Base-by-base conservation (phyloP, 371 early-diverging fungal genomes). In the Rhizopus sp. region DNA sequence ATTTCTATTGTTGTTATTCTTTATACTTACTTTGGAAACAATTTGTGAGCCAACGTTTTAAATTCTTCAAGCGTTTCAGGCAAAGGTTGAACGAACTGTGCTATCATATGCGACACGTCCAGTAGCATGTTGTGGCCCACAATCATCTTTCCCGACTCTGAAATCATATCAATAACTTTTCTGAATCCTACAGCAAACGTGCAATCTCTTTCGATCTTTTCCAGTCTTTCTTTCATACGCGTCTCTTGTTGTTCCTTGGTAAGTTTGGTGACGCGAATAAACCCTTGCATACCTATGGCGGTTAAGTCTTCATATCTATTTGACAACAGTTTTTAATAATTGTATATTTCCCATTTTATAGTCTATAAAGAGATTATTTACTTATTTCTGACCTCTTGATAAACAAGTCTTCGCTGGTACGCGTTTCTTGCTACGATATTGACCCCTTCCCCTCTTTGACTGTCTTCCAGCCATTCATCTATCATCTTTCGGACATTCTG, bases 51-150 rank as follows among this genome's bases (percentile, higher is more conserved):
- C 3, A 65, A 60, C 0, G 38, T 56, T 69, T 91, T 90, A 70
- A 88, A 92, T 8, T 82, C 89, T 0, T 62, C 52, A 4, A 88
- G 63, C 5, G 77, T 72, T 0, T 75, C 76, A 3, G 94, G 93
- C n/a, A 95, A 72, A 7, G 78, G 80, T 29, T 77, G 64, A 41
- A 86, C 70, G 65, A 95, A 93, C 54, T 90, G 87, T 0, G 83
- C 76, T 50, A 83, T 72, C 3, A 89, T 79, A 48, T 92, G 93
- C 33, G 85, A 84, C 5, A 93, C 64, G 65, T 95, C 95, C 39
- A 93, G 73, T 7, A 88, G 73, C 84, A 91, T 81, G 67, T 95
- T 95, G 60, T 95, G 95, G 4, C 93, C 95, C 3, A 92, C 80
- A 6, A 95, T 67, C 1, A 88, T 86, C 57, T 92, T 92, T 32